Conservation (phyloP, 345 rosid species). For the Rubroshorea leprosula region DNA sequence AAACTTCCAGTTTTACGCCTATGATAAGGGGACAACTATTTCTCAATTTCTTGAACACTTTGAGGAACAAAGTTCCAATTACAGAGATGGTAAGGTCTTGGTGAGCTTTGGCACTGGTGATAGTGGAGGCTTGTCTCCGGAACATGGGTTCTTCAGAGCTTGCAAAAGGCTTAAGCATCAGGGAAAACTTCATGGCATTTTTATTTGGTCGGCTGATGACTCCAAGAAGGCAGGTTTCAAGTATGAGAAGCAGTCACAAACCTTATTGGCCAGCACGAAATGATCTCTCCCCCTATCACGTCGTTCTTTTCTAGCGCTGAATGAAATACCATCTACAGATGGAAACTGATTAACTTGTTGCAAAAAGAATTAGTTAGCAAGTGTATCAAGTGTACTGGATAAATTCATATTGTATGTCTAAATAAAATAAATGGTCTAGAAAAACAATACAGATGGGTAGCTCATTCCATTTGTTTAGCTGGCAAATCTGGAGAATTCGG, state of each 20-base stretch:
- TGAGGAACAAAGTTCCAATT: slow-evolving; percentile 34
- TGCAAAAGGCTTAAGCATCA: slow-evolving; percentile 25
- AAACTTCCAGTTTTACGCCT: slow-evolving; percentile 60
- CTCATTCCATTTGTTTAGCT: slow-evolving; percentile 12
- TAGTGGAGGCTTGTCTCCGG: slow-evolving; percentile 40
- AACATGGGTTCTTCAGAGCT: slow-evolving; percentile 42
- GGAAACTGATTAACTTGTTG: too few species aligned
- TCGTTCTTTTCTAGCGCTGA: too few species aligned
- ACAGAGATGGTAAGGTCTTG: slow-evolving; percentile 35
- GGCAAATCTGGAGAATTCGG: slow-evolving; percentile 7
- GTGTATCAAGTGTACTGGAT: too few species aligned
- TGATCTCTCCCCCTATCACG: slow-evolving; percentile 1
- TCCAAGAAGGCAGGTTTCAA: slow-evolving; percentile 40
- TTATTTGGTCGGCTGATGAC: slow-evolving; percentile 58
- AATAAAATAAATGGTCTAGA: too few species aligned
- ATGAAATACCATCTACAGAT: too few species aligned
- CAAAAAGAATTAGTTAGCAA: too few species aligned
- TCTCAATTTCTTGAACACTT: slow-evolving; percentile 35
- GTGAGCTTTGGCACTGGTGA: slow-evolving; percentile 45
- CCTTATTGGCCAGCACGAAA: slow-evolving; percentile 2
- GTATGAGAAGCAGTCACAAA: slow-evolving; percentile 34
- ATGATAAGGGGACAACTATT: slow-evolving; percentile 31
- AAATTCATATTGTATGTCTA: too few species aligned
- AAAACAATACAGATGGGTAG: too few species aligned
- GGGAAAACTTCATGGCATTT: slow-evolving; percentile 48